These are phyloP conservation scores for Podospora pseudocomata DNA, from an alignment of 495 filamentous ascomycete genomes.

Conservation along the genomic window DNA sequence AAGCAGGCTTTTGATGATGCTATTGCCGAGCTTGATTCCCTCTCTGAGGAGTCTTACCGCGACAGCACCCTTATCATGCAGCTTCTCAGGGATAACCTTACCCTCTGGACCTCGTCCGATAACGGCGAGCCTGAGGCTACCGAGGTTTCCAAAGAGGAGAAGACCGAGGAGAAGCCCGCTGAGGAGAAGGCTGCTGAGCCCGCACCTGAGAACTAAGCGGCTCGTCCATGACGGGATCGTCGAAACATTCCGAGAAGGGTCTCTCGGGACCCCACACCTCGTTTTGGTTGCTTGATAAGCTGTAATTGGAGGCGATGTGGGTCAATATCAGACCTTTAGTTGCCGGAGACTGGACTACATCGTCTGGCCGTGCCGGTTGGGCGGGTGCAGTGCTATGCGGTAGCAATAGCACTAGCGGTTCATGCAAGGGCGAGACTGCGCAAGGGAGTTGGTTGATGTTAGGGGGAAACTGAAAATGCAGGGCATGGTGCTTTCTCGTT, in stretches of 20 bases:
- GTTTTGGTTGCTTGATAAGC: background rate
- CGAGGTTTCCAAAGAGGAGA: conserved; percentile 61
- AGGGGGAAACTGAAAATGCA: conserved; percentile 36
- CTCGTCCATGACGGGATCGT: conserved; percentile 1
- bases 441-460: conserved; percentile 37
- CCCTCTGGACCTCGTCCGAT: conserved; percentile 98
- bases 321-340: background rate
- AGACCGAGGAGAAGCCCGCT: conserved; percentile 54
- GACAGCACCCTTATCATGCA: conserved; percentile 99
- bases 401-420: conserved; percentile 24
- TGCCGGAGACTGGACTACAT: background rate
- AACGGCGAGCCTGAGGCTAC: conserved; percentile 73
- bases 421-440: conserved; percentile 24
- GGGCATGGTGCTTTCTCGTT: conserved; percentile 30
- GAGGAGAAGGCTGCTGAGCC: conserved; percentile 52
- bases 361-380: conserved; percentile 8
- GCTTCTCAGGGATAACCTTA: conserved; percentile 96
- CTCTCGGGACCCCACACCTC: conserved; percentile 1
- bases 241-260: background rate
- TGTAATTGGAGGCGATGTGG: background rate
- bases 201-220: conserved; percentile 40
- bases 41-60: conserved; percentile 99
- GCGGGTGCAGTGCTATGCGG: conserved; percentile 20
- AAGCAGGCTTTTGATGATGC: conserved; percentile 99
- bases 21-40: conserved; percentile 97